These are phyloP conservation scores for Salix viminalis DNA, from an alignment of 345 rosid genomes.

Conservation along the genomic window DNA sequence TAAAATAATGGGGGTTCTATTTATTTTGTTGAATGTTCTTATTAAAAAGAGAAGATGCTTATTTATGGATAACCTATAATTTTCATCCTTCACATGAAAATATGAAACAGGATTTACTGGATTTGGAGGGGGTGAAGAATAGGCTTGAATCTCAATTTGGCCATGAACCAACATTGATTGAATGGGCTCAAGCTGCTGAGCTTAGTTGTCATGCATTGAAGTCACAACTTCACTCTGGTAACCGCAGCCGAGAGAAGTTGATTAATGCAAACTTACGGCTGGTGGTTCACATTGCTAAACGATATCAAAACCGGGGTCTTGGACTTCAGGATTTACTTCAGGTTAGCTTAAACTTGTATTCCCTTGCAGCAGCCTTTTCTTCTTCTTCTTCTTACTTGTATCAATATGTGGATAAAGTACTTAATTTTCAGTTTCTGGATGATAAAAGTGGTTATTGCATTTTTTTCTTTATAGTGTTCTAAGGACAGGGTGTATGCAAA, in stretches of 20 bases:
- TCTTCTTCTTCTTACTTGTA: not conserved
- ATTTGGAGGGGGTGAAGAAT: constrained; percentile 56
- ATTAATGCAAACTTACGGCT: constrained; percentile 68
- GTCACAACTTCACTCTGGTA: constrained; percentile 56
- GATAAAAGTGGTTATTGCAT: not conserved
- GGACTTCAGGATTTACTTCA: constrained; percentile 76
- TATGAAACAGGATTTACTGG: constrained; percentile 53
- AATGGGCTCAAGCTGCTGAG: constrained; percentile 77
- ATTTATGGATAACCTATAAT: constrained; percentile 7
- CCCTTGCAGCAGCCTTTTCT: not conserved
- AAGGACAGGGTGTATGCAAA: not conserved
- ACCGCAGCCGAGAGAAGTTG: constrained; percentile 63
- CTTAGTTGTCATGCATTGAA: constrained; percentile 50
- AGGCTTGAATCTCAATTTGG: constrained; percentile 67
- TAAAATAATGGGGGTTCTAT: not conserved
- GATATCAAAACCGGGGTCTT: constrained; percentile 73
- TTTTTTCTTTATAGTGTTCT: not conserved
- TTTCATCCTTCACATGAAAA: constrained; percentile 1
- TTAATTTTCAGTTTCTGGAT: not conserved
- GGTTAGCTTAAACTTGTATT: constrained; percentile 34
- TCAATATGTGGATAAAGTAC: not conserved
- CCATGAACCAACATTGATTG: constrained; percentile 65
- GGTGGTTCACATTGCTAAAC: constrained; percentile 85
- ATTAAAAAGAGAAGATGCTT: not conserved
- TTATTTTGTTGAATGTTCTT: not conserved